Percentiles rank a stretch among this genome's conserved stretches.
These are phyloP conservation scores for Solanum clarkiae DNA, from an alignment of 257 asterid genomes.

Conservation along the genomic window DNA sequence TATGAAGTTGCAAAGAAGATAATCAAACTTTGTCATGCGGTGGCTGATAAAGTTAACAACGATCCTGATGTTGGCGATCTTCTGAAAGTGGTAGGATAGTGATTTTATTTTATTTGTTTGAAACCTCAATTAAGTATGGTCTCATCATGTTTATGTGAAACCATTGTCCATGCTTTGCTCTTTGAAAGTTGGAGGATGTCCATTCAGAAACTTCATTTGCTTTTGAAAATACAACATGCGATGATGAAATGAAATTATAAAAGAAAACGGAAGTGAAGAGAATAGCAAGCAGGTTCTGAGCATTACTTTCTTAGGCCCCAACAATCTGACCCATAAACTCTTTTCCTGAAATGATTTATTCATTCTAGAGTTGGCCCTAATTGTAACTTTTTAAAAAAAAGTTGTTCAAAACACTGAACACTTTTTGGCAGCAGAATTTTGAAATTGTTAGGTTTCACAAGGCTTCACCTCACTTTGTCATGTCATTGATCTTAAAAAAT, in stretches of 20 bases:
- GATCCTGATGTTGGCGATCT: conserved; percentile 37
- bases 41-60: conserved; percentile 32
- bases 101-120: background rate
- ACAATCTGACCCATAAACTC: background rate
- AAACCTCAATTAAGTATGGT: background rate
- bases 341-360: background rate
- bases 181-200: background rate
- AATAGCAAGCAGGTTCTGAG: background rate
- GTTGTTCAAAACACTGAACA: background rate
- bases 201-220: background rate
- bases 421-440: background rate
- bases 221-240: background rate
- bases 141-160: background rate
- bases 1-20: conserved; percentile 44
- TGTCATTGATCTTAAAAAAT: background rate
- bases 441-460: background rate
- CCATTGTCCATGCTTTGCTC: background rate
- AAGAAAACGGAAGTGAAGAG: background rate
- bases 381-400: background rate
- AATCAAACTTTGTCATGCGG: conserved; percentile 45
- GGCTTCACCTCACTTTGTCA: background rate
- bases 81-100: conserved; percentile 35
- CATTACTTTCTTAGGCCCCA: background rate
- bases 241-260: background rate
- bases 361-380: background rate